Conservation (phyloP, 2,329 filamentous ascomycete genomes). For the Daldinia sp. region DNA sequence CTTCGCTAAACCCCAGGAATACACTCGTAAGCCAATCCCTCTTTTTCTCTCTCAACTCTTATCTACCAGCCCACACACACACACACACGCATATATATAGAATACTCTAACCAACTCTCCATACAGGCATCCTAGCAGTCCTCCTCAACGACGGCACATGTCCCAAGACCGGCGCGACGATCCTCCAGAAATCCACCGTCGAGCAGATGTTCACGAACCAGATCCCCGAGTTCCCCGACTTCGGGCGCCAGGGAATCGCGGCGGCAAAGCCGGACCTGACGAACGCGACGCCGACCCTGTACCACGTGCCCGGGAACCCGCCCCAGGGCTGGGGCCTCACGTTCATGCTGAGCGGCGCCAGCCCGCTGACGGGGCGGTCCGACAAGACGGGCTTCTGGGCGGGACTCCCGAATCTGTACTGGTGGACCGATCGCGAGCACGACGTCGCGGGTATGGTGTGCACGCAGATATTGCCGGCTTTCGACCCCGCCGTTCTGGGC, state of each 20-base stretch:
- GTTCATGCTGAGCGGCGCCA: slow-evolving; percentile 63
- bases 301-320: slow-evolving; percentile 57
- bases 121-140: slow-evolving; percentile 67
- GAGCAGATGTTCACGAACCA: slow-evolving; percentile 75
- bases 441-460: slow-evolving; percentile 67
- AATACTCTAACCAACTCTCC: background rate
- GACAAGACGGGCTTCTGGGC: slow-evolving; percentile 67
- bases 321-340: slow-evolving; percentile 75
- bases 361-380: slow-evolving; percentile 65
- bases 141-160: slow-evolving; percentile 74
- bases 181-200: slow-evolving; percentile 69
- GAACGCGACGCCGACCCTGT: slow-evolving; percentile 63
- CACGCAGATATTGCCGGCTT: slow-evolving; percentile 65
- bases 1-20: slow-evolving; percentile 71
- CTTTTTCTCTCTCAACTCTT: background rate
- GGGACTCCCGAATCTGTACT: slow-evolving; percentile 70
- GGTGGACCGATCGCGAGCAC: slow-evolving; percentile 72
- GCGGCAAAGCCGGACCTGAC: slow-evolving; percentile 63
- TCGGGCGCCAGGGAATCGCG: slow-evolving; percentile 59
- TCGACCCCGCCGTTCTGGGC: slow-evolving; percentile 56
- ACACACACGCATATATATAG: background rate
- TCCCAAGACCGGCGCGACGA: slow-evolving; percentile 64
- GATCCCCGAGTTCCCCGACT: slow-evolving; percentile 66
- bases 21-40: slow-evolving; percentile 60
- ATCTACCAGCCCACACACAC: background rate